A percentile compares a stretch with the other conserved stretches of the same genome.
Conservation (phyloP, 1,284 basidiomycete genomes). For the Ceratobasidium sp. region DNA sequence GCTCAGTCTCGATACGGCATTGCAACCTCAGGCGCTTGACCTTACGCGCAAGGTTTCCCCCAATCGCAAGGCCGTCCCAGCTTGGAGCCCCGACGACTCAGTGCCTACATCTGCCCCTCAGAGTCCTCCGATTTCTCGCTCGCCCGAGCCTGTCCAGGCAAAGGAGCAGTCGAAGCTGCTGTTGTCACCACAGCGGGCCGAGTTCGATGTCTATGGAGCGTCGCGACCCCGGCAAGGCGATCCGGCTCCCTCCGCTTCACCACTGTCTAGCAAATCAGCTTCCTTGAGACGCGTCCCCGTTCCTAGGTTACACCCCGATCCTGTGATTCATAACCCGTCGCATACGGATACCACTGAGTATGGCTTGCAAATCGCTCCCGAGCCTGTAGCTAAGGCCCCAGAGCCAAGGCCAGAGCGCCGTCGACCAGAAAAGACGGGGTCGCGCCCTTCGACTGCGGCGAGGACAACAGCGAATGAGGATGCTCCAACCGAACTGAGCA, state of each 20-base stretch:
- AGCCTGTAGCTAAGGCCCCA: conserved; percentile 39
- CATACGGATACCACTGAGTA: background rate
- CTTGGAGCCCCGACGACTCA: conserved; percentile 10
- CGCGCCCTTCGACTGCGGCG: background rate
- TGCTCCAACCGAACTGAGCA: background rate
- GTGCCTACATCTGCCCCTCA: background rate
- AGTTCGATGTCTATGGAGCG: no score
- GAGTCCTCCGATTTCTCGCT: background rate
- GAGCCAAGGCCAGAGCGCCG: conserved; percentile 27
- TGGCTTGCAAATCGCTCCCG: background rate
- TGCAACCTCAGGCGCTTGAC: background rate
- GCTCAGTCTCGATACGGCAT: conserved; percentile 23
- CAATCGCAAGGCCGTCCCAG: conserved; percentile 35
- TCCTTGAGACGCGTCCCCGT: conserved; percentile 27
- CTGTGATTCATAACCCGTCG: background rate
- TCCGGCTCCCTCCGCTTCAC: background rate
- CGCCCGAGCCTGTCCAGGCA: background rate
- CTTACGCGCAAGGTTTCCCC: conserved; percentile 21
- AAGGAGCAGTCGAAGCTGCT: background rate
- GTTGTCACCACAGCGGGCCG: conserved; percentile 12
- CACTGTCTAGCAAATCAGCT: conserved; percentile 2
- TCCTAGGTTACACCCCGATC: conserved; percentile 10
- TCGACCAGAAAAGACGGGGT: conserved; percentile 19
- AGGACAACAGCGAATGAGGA: background rate
- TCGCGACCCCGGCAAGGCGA: background rate